phyloP scores from a whole-genome alignment of 1,284 basidiomycete genomes.

The Puccinia brachypodii region DNA sequence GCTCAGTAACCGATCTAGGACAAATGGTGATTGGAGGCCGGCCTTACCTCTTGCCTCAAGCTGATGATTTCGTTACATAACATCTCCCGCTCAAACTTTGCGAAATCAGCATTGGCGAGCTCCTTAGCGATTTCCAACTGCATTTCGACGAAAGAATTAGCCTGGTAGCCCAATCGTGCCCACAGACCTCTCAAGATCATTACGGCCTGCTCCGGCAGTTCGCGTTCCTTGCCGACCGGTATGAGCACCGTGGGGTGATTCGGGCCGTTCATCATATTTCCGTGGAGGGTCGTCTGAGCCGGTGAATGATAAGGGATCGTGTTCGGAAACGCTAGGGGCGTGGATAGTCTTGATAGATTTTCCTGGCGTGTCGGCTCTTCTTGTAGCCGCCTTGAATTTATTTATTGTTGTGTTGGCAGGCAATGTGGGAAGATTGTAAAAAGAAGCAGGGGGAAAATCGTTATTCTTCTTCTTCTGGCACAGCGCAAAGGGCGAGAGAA shows the following conservation, averaged over 20 bases:
- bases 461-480: no score
- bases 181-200: conserved; percentile 26
- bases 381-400: no score
- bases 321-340: no score
- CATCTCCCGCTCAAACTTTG: conserved; percentile 42
- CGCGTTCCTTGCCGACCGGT: conserved; percentile 32
- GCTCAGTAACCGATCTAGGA: background rate
- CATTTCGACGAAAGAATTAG: conserved; percentile 41
- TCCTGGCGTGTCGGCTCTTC: no score
- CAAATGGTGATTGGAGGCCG: background rate
- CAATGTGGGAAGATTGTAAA: no score
- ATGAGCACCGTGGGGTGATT: conserved; percentile 20
- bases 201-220: conserved; percentile 15
- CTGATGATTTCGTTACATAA: conserved; percentile 45
- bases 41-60: conserved; percentile 31
- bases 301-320: no score
- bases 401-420: no score
- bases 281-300: no score
- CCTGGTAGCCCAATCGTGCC: conserved; percentile 36
- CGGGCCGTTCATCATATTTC: background rate
- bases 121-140: conserved; percentile 45
- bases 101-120: conserved; percentile 40
- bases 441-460: no score
- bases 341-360: no score
- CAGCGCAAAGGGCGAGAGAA: no score